Base-by-base conservation (phyloP, 768 basidiomycete species). In the Gelatoporia subvermispora region DNA sequence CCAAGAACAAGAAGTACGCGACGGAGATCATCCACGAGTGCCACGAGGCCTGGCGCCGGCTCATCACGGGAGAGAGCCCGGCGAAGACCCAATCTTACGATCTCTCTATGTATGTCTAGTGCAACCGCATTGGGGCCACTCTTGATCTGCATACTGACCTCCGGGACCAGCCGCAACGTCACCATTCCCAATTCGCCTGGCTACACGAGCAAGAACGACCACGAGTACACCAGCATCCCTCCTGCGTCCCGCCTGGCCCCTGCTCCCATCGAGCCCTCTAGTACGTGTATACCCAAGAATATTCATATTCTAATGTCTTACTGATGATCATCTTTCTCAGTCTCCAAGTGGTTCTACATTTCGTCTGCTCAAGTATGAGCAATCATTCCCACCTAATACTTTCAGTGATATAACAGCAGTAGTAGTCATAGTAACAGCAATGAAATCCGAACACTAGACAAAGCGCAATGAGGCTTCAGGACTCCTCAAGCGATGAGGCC, bases 1-100 rank as follows among this genome's bases (percentile, higher is more conserved):
- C 95, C 56, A 99, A 98, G 77, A 96, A 96, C 79, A 96, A 95
- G 79, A 96, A 95, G 70, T 99, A 98, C 66, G 96, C 96, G 25
- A 92, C 89, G 46, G 95, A 98, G 72, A 96, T 98, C 73, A 88
- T 99, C 65, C 94, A 96, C 69, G 96, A 99, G 68, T 94, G 91
- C 72, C 87, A 98, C 66, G 96, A 98, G 68, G 89, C 96, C 34
- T 99, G 96, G 96, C 90, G 93, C 62, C 89, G 89, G 63, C 81
- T 99, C 59, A 77, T 93, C 67, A 72, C 71, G 45, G 92, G 93
- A 53, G 88, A 96, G 56, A 73, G 68, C 53, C 80, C 84, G 36
- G 81, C 85, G 53, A 86, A 84, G 72, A 86, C 84, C 16, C 53
- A 79, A 40, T 65, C 70, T 39, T 85, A 87, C 67, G 87, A 93